Evolutionary conservation across 208 protist genomes (phyloP), one percentile per base, ranked within the genome.

Genomic region (Balamuthia mandrillaris): DNA sequence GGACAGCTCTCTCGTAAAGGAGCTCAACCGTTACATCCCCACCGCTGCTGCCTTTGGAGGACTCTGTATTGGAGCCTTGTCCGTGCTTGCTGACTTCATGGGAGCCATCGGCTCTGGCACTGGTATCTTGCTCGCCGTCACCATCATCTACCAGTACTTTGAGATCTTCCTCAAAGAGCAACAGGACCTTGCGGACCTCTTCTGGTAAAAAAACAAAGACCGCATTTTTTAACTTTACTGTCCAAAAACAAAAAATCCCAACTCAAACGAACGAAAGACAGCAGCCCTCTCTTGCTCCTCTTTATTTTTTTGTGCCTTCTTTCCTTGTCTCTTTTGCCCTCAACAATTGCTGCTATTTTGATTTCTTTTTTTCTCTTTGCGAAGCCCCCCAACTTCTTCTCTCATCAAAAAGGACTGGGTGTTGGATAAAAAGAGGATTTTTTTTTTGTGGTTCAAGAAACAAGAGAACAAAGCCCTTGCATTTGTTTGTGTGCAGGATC

Each of bases 71-170:
- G 98, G 98, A 49, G 96, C 97, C n/a, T 93, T 99, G 49, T 99
- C 98, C 37, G 94, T 99, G 81, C 92, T 98, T 49, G 98, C 98
- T 7, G 98, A 99, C 92, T 99, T 99, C 86, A 93, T 99, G 75
- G 98, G 90, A 52, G 90, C 86, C n/a, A 94, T 97, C 61, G 95
- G 95, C 42, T 98, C 95, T 54, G 98, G 98, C 81, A 99, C 98
- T 10, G 98, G 98, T 92, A 99, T 99, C 84, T 90, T 99, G 3
- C 93, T 99, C 18, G 97, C 98, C 49, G 98, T 99, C 6, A 99
- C 98, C 29, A 99, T 98, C 93, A 99, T 99, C 88, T 98, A 99
- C 89, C 96, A 99, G 93, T 99, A 98, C 94, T 99, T 96, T 89
- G 98, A 99, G 94, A 97, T 98, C 24, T 96, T 99, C 39, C 94